Evolutionary conservation across 257 asterid species (phyloP).

Genomic region (Linaria vulgaris): DNA sequence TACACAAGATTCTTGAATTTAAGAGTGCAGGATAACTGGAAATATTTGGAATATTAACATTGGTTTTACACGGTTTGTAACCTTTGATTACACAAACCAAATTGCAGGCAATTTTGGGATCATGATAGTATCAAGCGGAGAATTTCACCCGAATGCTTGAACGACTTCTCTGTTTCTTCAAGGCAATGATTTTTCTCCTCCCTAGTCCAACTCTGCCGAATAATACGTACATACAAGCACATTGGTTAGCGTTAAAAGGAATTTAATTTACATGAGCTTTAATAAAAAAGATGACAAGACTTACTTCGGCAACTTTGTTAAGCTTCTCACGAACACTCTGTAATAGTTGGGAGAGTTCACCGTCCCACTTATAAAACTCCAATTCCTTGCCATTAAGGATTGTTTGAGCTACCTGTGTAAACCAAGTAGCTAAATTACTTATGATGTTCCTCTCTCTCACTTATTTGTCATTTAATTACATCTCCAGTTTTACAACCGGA

Average conservation of each 20-base stretch:
- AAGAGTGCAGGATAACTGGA: background rate
- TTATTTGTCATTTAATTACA: background rate
- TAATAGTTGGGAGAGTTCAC: conserved; percentile 73
- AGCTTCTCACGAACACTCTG: conserved; percentile 85
- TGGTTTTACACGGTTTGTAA: conserved; percentile 22
- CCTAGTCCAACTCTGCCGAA: conserved; percentile 70
- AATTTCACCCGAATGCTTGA: conserved; percentile 77
- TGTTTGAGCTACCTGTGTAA: conserved; percentile 67
- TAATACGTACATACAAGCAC: background rate
- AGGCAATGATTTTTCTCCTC: conserved; percentile 90
- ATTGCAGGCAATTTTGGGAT: conserved; percentile 11
- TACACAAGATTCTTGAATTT: background rate
- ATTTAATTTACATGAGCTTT: background rate
- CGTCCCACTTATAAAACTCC: conserved; percentile 96
- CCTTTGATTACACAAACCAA: background rate
- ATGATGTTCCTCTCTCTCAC: background rate
- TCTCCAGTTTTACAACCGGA: background rate
- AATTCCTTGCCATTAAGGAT: conserved; percentile 67
- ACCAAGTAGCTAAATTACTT: conserved; percentile 7
- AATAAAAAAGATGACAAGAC: background rate
- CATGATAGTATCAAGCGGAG: conserved; percentile 76
- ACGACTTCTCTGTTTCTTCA: conserved; percentile 94
- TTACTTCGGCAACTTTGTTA: conserved; percentile 76
- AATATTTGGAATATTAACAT: conserved; percentile 17
- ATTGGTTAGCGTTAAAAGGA: background rate